These are phyloP conservation scores for Trichoderma citrinoviride DNA, from an alignment of 2,329 filamentous ascomycete species.

Conservation along the genomic window DNA sequence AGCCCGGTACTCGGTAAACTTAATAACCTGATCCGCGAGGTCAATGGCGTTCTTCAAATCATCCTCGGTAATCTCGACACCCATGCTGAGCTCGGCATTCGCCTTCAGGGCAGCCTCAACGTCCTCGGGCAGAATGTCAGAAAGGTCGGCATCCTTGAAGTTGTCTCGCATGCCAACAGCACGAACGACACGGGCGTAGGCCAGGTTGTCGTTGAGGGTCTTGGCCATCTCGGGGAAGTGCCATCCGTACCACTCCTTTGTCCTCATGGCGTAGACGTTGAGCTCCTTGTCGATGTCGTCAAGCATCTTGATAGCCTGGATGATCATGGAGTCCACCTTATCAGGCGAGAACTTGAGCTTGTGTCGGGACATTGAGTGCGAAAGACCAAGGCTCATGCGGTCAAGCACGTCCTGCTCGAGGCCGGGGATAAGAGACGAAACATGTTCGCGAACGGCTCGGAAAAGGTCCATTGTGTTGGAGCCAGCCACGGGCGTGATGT, in stretches of 20 bases:
- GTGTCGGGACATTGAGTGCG: conserved; percentile 93
- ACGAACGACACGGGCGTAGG: conserved; percentile 85
- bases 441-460: conserved; percentile 87
- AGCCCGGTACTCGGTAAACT: conserved; percentile 84
- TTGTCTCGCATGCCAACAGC: conserved; percentile 86
- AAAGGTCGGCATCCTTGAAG: conserved; percentile 72
- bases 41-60: conserved; percentile 91
- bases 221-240: conserved; percentile 98
- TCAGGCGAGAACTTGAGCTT: conserved; percentile 98
- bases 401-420: conserved; percentile 81
- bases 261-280: conserved; percentile 97
- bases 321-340: conserved; percentile 99
- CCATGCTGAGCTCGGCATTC: conserved; percentile 96
- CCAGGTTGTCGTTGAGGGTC: conserved; percentile 95
- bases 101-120: conserved; percentile 89
- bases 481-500: conserved; percentile 75
- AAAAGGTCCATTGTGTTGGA: conserved; percentile 70
- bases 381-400: conserved; percentile 93
- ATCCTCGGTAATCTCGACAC: conserved; percentile 90
- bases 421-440: conserved; percentile 86
- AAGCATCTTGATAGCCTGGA: conserved; percentile 89
- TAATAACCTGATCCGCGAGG: conserved; percentile 88
- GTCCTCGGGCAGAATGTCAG: conserved; percentile 91
- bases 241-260: conserved; percentile 99
- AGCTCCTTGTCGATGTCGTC: conserved; percentile 98